These are phyloP conservation scores for Pichia sporocuriosa DNA, from an alignment of 805 yeast species.

Conservation along the genomic window DNA sequence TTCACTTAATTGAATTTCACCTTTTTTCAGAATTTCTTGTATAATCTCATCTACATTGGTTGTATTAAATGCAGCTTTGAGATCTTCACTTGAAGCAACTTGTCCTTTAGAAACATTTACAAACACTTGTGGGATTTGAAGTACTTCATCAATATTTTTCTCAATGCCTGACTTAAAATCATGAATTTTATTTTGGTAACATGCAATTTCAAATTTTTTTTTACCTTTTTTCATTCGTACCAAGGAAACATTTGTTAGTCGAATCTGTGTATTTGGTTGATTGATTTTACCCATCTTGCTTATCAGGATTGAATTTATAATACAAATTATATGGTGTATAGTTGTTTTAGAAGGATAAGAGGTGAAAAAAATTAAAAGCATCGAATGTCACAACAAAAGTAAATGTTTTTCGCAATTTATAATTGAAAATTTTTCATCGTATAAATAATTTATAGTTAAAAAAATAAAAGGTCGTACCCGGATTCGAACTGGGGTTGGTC, in stretches of 20 bases:
- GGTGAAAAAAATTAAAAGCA: background rate
- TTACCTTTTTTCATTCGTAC: slow-evolving; percentile 89
- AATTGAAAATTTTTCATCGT: too few species aligned
- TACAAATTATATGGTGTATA: background rate
- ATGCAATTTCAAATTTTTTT: slow-evolving; percentile 89
- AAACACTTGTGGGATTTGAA: slow-evolving; percentile 94
- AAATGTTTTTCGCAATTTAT: too few species aligned
- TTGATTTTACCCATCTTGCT: slow-evolving; percentile 43
- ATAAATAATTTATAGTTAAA: background rate
- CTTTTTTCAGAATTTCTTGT: slow-evolving; percentile 75
- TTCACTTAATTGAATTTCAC: slow-evolving; percentile 91
- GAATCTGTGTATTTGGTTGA: slow-evolving; percentile 86
- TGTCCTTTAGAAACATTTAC: slow-evolving; percentile 90
- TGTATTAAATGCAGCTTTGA: slow-evolving; percentile 65
- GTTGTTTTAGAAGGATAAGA: background rate
- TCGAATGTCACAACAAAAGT: background rate
- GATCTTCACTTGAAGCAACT: slow-evolving; percentile 82
- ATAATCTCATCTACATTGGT: slow-evolving; percentile 71
- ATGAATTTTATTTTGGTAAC: slow-evolving; percentile 94
- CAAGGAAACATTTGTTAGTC: slow-evolving; percentile 87
- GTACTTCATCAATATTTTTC: slow-evolving; percentile 89
- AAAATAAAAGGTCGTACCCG: slow-evolving; percentile 60
- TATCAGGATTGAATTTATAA: background rate
- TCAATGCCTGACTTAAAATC: slow-evolving; percentile 88
- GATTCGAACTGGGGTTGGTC: slow-evolving; percentile 79